phyloP scores from a whole-genome alignment of 2,329 filamentous ascomycete genomes.

The Xylaria sp. region DNA sequence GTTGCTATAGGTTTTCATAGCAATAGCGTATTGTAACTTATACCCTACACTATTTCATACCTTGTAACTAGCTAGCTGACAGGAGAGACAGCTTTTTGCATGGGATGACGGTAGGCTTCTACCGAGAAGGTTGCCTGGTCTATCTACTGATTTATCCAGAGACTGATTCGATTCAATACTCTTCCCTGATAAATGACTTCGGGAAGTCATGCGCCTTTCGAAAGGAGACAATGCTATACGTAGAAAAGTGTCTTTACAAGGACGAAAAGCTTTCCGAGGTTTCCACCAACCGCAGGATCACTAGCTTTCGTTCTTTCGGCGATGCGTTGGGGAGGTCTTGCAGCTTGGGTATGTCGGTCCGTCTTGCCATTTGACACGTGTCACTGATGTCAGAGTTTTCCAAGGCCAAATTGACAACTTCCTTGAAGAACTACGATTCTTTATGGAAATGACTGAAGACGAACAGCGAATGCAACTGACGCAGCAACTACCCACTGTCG shows the following conservation, averaged over 20 bases:
- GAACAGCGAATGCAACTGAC: conserved; percentile 11
- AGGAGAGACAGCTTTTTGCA: conserved; percentile 13
- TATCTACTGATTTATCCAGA: conserved; percentile 6
- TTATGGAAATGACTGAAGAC: conserved; percentile 14
- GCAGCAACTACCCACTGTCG: conserved; percentile 9
- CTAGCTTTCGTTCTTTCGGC: conserved; percentile 8
- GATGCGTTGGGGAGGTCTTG: conserved; percentile 12
- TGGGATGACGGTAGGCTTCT: conserved; percentile 18
- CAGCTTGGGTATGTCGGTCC: conserved; percentile 6
- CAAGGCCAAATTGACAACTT: conserved; percentile 12
- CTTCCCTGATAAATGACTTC: conserved; percentile 12
- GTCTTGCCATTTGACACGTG: not conserved
- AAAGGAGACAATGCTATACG: conserved; percentile 10
- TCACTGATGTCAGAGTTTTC: not conserved
- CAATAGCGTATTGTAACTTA: no score
- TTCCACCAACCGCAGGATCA: conserved; percentile 9
- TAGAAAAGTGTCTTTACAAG: conserved; percentile 8
- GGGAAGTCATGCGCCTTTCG: conserved; percentile 10
- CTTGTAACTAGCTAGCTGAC: not conserved
- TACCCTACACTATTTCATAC: no score
- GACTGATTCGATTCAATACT: conserved; percentile 16
- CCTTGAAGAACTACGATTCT: conserved; percentile 15
- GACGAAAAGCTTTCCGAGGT: not conserved
- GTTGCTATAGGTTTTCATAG: no score
- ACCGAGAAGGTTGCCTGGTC: not conserved